Evolutionary conservation across 2,329 filamentous ascomycete species (phyloP).

Genomic region (Magnaporthiopsis rhizophila): DNA sequence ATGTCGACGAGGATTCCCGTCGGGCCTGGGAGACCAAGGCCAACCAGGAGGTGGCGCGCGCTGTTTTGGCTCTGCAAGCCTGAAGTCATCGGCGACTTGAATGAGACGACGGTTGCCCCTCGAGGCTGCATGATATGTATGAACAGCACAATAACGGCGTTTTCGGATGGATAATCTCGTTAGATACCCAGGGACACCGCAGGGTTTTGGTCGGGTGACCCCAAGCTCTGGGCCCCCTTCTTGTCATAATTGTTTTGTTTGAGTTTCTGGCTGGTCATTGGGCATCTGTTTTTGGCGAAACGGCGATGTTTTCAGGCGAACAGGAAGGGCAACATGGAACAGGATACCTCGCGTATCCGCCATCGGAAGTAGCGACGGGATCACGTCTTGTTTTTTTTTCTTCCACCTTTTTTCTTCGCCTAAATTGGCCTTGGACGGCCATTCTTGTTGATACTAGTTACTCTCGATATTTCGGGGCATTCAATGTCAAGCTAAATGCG

Average conservation of each 20-base stretch:
- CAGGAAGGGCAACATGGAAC: slow-evolving; percentile 1
- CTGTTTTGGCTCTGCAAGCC: slow-evolving; percentile 51
- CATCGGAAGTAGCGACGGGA: not conserved
- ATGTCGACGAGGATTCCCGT: slow-evolving; percentile 58
- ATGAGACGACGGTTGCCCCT: slow-evolving; percentile 13
- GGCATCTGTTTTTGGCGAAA: slow-evolving; percentile 1
- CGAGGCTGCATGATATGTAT: slow-evolving; percentile 11
- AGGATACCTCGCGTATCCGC: not conserved
- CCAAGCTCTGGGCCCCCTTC: slow-evolving; percentile 6
- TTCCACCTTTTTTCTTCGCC: not conserved
- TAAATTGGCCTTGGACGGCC: not conserved
- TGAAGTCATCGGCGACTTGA: slow-evolving; percentile 22
- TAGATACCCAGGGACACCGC: slow-evolving; percentile 16
- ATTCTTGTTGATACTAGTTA: slow-evolving; percentile 7
- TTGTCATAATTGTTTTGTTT: slow-evolving; percentile 11
- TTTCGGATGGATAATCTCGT: slow-evolving; percentile 13
- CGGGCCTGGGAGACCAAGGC: slow-evolving; percentile 70
- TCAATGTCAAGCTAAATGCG: not conserved
- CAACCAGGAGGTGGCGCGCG: slow-evolving; percentile 67
- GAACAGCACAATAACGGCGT: slow-evolving; percentile 8
- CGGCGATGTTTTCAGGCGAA: slow-evolving; percentile 2
- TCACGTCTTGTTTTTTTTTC: not conserved
- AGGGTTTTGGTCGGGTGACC: slow-evolving; percentile 4
- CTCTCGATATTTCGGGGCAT: slow-evolving; percentile 3
- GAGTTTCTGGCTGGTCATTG: not conserved